These are phyloP conservation scores for Brasenia schreberi DNA, from an alignment of 164 flowering plant species.

Conservation along the genomic window DNA sequence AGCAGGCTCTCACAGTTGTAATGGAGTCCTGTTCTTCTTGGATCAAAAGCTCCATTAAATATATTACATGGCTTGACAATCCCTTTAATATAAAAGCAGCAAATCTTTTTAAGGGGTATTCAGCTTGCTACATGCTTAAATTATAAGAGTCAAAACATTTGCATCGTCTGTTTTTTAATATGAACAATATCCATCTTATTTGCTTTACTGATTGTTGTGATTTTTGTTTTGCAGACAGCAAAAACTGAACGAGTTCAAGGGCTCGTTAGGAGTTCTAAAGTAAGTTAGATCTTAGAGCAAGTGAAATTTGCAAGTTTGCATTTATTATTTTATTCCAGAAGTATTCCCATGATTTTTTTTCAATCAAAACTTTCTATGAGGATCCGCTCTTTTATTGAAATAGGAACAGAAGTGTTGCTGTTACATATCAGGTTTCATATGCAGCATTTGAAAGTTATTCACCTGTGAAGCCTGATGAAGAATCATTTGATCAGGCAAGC, in stretches of 20 bases:
- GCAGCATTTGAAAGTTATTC: not conserved
- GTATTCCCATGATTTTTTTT: no score
- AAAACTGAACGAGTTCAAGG: constrained; percentile 48
- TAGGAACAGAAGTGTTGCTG: not conserved
- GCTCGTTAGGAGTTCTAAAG: constrained; percentile 49
- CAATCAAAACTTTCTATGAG: not conserved
- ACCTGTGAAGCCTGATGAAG: not conserved
- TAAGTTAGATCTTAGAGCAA: constrained; percentile 21
- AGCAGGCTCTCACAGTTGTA: constrained; percentile 57
- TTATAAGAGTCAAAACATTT: not conserved
- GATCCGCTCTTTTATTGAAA: not conserved
- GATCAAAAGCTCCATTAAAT: constrained; percentile 84
- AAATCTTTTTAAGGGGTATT: constrained; percentile 76
- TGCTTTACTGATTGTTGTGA: not conserved
- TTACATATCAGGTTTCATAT: not conserved
- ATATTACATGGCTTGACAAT: constrained; percentile 85
- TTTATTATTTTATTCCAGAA: no score
- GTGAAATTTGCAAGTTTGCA: no score
- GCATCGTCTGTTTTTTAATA: not conserved
- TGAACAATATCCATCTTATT: not conserved
- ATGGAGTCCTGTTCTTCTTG: constrained; percentile 78
- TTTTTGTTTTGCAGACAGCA: constrained; percentile 37
- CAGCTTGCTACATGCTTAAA: not conserved
- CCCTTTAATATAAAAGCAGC: constrained; percentile 90
- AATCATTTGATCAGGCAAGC: not conserved